Conservation (phyloP, 176 grass and related monocot species). For the barley (Hordeum vulgare) region MorexV3_pseudomolecules_assembly NC_058522.1:567206529-567207028, state of each 20-base stretch:
- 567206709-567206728: conserved; percentile 52
- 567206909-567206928: conserved; percentile 47
- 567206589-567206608: neutral
- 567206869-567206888: conserved; percentile 92
- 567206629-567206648: neutral
- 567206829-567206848: conserved; percentile 59
- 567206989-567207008: conserved; percentile 87
- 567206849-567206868: conserved; percentile 48
- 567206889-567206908: conserved; percentile 41
- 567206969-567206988: conserved; percentile 70
- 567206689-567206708: conserved; percentile 67
- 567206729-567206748: conserved; percentile 70
- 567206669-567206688: conserved; percentile 32
- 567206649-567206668: no score
- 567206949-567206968: conserved; percentile 34
- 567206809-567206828: conserved; percentile 89
- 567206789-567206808: conserved; percentile 50
- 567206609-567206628: neutral
- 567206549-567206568: conserved; percentile 55
- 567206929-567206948: conserved; percentile 77
- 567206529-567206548: conserved; percentile 67
- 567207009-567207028: conserved; percentile 51
- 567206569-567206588: neutral
- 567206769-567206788: conserved; percentile 40
- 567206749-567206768: conserved; percentile 99